Evolutionary conservation across 768 basidiomycete species (phyloP), one percentile per base, ranked within the genome.

Genomic region (Butyriboletus loyo): DNA sequence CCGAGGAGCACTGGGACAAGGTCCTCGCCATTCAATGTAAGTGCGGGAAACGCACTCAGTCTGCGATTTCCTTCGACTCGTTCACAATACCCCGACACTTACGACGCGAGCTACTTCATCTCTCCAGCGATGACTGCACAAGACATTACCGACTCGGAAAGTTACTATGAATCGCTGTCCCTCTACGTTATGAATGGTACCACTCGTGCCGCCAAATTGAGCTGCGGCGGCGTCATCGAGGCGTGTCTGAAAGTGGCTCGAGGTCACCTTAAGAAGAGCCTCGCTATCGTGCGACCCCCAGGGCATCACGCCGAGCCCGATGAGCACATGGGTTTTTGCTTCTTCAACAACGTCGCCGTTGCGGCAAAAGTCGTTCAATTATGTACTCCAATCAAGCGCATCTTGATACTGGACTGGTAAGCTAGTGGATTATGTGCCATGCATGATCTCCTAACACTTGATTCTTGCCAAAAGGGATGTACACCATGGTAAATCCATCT

Each of bases 221-320:
- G 94, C 57, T 94, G 92, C 62, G 97, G 97, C 2, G 95, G 96
- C 9, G 95, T 95, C 44, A 86, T 98, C 56, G 93, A 97, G 68
- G 89, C 93, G 5, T 81, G 84, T 62, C 75, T 93, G 13, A 85
- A 91, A 5, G 94, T 98, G 40, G 94, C 92, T 30, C 82, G 83
- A 31, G 79, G 85, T 14, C 79, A 85, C 58, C 75, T 98, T 35
- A 79, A 87, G 62, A 98, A 95, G 68, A 79, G 89, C 0, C 88
- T 99, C 66, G 97, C 97, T 2, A 92, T 98, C 55, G 95, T 98
- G 32, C 83, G 97, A 48, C 97, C 97, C 13, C 97, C 97, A 0
- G 97, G 97, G 0, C 97, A 99, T 67, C 97, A 99, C 64, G 95
- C 97, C 7, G 97, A 99, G 66, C 97, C 97, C 5, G 92, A 97